Base-by-base conservation (phyloP, 2,329 filamentous ascomycete species). In the Diaporthe eres region DNA sequence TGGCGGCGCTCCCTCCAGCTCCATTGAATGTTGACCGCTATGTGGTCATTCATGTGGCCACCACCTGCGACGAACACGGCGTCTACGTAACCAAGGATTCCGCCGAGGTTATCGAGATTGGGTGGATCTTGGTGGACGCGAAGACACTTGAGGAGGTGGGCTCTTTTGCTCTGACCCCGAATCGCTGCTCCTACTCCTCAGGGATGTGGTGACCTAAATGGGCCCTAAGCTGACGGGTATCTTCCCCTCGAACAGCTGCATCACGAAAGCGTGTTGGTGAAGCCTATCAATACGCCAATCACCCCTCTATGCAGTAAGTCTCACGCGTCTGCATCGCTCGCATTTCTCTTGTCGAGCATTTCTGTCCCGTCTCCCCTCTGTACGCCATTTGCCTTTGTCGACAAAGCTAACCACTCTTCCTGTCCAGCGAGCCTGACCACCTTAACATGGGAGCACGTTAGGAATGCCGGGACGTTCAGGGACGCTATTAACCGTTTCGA, bases 41-140 rank as follows among this genome's bases (percentile, higher is more conserved):
- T 87, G 94, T 98, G 79, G 95, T 99, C 82, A 98, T 98, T 85
- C 97, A 99, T 86, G 96, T 98, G 83, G 97, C 97, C 78, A 99
- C 97, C 49, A 99, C 97, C 80, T 99, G 97, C 87, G 97, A 99
- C 85, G 97, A 99, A 86, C 97, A 99, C 87, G 97, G 97, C 78
- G 97, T 99, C 79, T 99, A 99, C 86, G 97, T 99, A 76, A 99
- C 97, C 77, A 98, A 98, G 87, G 97, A 99, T 87, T 98, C 97
- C 76, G 97, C 97, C 78, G 97, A 99, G 88, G 97, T 99, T 80
- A 99, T 99, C 85, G 97, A 99, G 90, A 91, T 99, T 83, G 97
- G 96, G 78, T 99, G 97, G 97, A 98, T 98, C 83, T 88, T 99
- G 82, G 90, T 98, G 78, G 96, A 98, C 84, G 94, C 95, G 79